Conservation (phyloP, 805 yeast genomes). For the Wickerhamiella domercqiae region DNA sequence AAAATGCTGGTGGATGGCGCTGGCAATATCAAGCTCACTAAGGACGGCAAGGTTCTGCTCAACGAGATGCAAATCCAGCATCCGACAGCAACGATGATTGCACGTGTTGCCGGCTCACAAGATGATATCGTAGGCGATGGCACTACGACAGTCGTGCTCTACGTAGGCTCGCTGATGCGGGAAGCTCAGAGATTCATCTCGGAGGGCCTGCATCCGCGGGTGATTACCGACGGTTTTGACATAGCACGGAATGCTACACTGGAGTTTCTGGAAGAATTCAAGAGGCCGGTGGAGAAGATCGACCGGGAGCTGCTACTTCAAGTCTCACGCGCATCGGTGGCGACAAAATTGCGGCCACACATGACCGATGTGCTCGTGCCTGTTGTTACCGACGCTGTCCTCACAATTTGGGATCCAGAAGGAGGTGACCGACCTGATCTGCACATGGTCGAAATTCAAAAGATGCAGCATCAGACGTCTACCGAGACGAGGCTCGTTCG, state of each 20-base stretch:
- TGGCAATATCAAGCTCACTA: slow-evolving; percentile 86
- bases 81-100: slow-evolving; percentile 76
- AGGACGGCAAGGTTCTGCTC: slow-evolving; percentile 87
- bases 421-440: slow-evolving; percentile 50
- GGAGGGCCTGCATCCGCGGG: slow-evolving; percentile 94
- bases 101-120: slow-evolving; percentile 96
- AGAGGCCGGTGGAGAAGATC: slow-evolving; percentile 30
- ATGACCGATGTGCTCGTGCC: slow-evolving; percentile 75
- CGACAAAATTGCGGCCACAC: slow-evolving; percentile 71
- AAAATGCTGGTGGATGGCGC: slow-evolving; percentile 96
- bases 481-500: slow-evolving; percentile 67
- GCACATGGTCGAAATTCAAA: slow-evolving; percentile 96
- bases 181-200: slow-evolving; percentile 84
- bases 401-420: slow-evolving; percentile 41
- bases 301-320: slow-evolving; percentile 82
- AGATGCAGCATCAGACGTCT: slow-evolving; percentile 87
- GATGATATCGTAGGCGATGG: slow-evolving; percentile 99
- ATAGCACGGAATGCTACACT: slow-evolving; percentile 65
- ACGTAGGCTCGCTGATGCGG: slow-evolving; percentile 86
- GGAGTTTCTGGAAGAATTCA: slow-evolving; percentile 52
- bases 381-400: slow-evolving; percentile 90
- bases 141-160: slow-evolving; percentile 84
- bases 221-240: slow-evolving; percentile 90
- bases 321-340: slow-evolving; percentile 78
- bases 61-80: slow-evolving; percentile 94